Evolutionary conservation across 2,329 filamentous ascomycete species (phyloP).

Genomic region (Metarhizium anisopliae): DNA sequence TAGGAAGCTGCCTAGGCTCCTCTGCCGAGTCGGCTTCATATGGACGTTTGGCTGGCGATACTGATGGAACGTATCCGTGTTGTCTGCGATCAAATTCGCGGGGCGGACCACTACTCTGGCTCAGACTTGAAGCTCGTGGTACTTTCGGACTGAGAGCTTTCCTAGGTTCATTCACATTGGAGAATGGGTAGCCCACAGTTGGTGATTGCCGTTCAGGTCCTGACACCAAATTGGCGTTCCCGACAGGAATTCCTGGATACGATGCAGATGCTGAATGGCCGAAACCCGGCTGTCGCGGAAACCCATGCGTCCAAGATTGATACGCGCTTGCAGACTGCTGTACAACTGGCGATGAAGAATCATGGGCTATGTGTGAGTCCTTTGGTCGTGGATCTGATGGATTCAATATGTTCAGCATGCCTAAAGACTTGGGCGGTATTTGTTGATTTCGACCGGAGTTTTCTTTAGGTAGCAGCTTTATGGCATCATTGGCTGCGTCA

Average conservation of each 20-base stretch:
- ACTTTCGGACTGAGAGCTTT: slow-evolving; percentile 23
- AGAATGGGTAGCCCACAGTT: slow-evolving; percentile 20
- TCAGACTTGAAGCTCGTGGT: slow-evolving; percentile 19
- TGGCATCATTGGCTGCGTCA: slow-evolving; percentile 15
- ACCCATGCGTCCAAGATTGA: slow-evolving; percentile 12
- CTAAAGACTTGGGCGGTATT: slow-evolving; percentile 18
- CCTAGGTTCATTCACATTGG: slow-evolving; percentile 18
- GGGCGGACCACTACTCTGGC: slow-evolving; percentile 12
- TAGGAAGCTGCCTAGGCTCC: slow-evolving; percentile 17
- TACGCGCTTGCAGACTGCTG: slow-evolving; percentile 2
- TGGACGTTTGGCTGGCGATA: slow-evolving; percentile 23
- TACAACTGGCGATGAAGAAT: slow-evolving; percentile 3
- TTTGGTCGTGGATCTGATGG: slow-evolving; percentile 21
- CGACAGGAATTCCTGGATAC: slow-evolving; percentile 23
- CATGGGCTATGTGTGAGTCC: slow-evolving; percentile 9
- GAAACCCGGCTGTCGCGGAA: slow-evolving; percentile 15
- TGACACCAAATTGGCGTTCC: slow-evolving; percentile 11
- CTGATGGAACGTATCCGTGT: slow-evolving; percentile 11
- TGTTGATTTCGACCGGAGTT: slow-evolving; percentile 16
- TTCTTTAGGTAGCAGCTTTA: slow-evolving; percentile 13
- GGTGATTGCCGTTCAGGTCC: slow-evolving; percentile 26
- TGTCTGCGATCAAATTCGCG: slow-evolving; percentile 16
- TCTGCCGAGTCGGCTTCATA: slow-evolving; percentile 19
- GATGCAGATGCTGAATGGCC: slow-evolving; percentile 22
- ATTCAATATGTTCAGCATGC: slow-evolving; percentile 30